Evolutionary conservation across 805 yeast species (phyloP).

Genomic region (Metschnikowia santaceciliae): DNA sequence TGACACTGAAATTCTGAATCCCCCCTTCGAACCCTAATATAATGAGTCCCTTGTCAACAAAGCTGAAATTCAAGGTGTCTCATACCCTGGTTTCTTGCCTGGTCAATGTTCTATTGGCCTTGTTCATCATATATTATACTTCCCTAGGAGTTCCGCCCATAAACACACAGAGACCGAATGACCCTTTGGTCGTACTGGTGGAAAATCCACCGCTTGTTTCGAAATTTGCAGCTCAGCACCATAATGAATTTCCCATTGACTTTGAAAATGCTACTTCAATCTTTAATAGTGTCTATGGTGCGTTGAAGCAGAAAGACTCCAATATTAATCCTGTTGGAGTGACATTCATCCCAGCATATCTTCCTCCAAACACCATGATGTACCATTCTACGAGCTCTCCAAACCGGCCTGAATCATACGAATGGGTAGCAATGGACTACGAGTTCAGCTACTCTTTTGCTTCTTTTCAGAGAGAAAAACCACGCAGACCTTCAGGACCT

Average conservation of each 20-base stretch:
- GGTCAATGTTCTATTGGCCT: background rate
- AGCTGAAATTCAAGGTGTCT: background rate
- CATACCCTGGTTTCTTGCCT: background rate
- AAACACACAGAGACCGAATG: background rate
- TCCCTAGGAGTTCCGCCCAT: background rate
- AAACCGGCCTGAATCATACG: conserved; percentile 42
- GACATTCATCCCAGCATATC: conserved; percentile 54
- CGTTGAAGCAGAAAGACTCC: conserved; percentile 47
- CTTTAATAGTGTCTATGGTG: conserved; percentile 53
- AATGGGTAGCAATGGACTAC: conserved; percentile 64
- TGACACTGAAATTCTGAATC: background rate
- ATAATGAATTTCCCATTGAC: conserved; percentile 26
- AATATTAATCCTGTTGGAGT: conserved; percentile 56
- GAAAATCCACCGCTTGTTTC: background rate
- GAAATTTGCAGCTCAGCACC: conserved; percentile 1
- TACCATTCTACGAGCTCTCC: conserved; percentile 50
- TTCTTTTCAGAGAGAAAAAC: conserved; percentile 10
- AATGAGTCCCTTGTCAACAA: background rate
- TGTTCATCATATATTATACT: background rate
- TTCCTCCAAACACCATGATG: conserved; percentile 55
- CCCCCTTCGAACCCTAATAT: background rate
- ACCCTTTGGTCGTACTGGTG: background rate
- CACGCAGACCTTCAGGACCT: background rate
- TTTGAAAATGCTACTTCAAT: conserved; percentile 50
- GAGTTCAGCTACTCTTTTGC: conserved; percentile 57